Percentiles rank a stretch among this genome's conserved stretches.
These are phyloP conservation scores for Poa pratensis DNA, from an alignment of 176 grass and related monocot species.

Conservation along the genomic window DNA sequence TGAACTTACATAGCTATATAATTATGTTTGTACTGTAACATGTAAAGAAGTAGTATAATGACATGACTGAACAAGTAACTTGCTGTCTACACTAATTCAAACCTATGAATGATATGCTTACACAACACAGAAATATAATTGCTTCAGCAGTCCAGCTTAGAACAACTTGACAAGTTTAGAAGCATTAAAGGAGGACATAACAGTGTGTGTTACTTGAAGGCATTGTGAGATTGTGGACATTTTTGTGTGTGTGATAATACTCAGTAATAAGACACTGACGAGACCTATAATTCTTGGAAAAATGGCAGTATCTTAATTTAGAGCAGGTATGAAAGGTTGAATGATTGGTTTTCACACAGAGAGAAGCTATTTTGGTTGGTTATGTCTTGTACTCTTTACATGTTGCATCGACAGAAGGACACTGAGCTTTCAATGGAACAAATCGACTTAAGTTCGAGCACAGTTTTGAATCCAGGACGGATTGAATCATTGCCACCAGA, in stretches of 20 bases:
- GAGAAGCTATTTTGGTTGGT: constrained; percentile 32
- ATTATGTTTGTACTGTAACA: constrained; percentile 4
- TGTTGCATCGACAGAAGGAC: background rate
- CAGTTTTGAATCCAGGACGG: background rate
- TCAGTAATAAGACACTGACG: background rate
- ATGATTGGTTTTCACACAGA: constrained; percentile 7
- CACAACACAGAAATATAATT: constrained; percentile 7
- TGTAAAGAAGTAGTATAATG: constrained; percentile 24
- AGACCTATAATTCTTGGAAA: constrained; percentile 22
- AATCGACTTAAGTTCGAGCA: background rate
- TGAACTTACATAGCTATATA: constrained; percentile 24
- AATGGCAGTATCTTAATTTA: background rate
- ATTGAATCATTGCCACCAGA: constrained; percentile 7
- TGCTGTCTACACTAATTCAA: background rate
- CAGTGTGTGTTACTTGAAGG: background rate
- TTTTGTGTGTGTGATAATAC: background rate
- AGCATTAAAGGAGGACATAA: background rate
- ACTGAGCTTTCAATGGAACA: background rate
- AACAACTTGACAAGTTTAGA: background rate
- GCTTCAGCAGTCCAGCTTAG: constrained; percentile 5
- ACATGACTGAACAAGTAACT: background rate
- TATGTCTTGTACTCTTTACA: constrained; percentile 22
- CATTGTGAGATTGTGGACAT: background rate
- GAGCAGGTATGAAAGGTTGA: constrained; percentile 1
- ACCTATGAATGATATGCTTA: constrained; percentile 12